Conservation (phyloP, 345 rosid genomes). For the Gossypium herbaceum region DNA sequence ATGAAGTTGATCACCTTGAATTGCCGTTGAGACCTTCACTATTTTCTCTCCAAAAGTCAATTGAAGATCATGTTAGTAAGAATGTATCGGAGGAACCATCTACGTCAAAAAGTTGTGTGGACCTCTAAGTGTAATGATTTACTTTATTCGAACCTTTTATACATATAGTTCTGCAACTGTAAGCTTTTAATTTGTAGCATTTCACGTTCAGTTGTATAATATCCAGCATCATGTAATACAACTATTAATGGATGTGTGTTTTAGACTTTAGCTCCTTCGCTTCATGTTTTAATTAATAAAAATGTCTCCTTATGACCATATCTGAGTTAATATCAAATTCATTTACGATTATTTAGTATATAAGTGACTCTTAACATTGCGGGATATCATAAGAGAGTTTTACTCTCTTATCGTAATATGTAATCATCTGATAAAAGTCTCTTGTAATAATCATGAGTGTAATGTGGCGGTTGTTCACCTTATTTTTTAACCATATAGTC, state of each 20-base stretch:
- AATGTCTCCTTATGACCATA: no score
- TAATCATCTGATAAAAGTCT: no score
- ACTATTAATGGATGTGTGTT: neutral
- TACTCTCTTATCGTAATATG: no score
- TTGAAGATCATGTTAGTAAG: neutral
- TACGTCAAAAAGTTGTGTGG: neutral
- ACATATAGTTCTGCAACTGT: neutral
- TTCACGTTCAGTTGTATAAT: neutral
- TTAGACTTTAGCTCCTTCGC: neutral
- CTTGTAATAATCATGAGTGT: no score
- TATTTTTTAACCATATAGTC: no score
- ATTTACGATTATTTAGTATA: no score
- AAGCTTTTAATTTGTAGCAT: neutral
- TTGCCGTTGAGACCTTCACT: neutral
- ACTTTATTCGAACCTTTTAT: neutral
- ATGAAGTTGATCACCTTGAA: neutral
- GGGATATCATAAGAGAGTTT: no score
- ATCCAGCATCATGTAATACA: neutral
- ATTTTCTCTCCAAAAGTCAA: neutral
- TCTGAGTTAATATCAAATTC: neutral
- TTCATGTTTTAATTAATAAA: neutral
- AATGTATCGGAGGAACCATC: neutral
- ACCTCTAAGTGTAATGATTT: neutral
- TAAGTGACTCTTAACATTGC: no score
- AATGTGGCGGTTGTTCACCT: accelerated